phyloP scores from a whole-genome alignment of 495 filamentous ascomycete species.

The Penicillium macrosclerotiorum region DNA sequence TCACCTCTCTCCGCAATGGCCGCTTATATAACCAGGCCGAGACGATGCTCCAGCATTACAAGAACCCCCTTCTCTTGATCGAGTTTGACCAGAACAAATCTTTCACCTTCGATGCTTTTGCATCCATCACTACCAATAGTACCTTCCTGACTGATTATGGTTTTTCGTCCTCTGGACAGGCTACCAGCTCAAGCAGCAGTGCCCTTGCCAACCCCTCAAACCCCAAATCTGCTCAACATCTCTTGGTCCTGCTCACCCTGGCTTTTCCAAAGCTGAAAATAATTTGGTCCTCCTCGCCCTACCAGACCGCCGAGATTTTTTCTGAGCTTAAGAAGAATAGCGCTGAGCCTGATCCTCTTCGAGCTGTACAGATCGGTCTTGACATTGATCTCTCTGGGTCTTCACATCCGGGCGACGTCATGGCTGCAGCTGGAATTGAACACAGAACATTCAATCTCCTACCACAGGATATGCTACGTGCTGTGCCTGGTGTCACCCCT shows the following conservation, averaged over 20 bases:
- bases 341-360: conserved; percentile 85
- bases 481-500: conserved; percentile 81
- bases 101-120: conserved; percentile 93
- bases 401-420: conserved; percentile 58
- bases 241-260: conserved; percentile 88
- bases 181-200: conserved; percentile 49
- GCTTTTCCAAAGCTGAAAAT: conserved; percentile 87
- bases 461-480: conserved; percentile 83
- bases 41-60: conserved; percentile 91
- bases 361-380: conserved; percentile 78
- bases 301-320: conserved; percentile 97
- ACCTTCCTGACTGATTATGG: conserved; percentile 56
- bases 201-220: conserved; percentile 42
- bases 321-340: conserved; percentile 85
- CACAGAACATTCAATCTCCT: conserved; percentile 59
- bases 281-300: conserved; percentile 90
- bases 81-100: conserved; percentile 98
- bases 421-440: conserved; percentile 53
- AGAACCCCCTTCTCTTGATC: conserved; percentile 85
- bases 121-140: conserved; percentile 40
- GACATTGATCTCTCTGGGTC: conserved; percentile 54
- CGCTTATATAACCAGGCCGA: conserved; percentile 90
- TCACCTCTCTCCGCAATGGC: conserved; percentile 86
- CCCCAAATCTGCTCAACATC: conserved; percentile 78
- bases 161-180: conserved; percentile 61